These are phyloP conservation scores for Ascobolus immersus DNA, from an alignment of 495 filamentous ascomycete genomes.

Conservation along the genomic window DNA sequence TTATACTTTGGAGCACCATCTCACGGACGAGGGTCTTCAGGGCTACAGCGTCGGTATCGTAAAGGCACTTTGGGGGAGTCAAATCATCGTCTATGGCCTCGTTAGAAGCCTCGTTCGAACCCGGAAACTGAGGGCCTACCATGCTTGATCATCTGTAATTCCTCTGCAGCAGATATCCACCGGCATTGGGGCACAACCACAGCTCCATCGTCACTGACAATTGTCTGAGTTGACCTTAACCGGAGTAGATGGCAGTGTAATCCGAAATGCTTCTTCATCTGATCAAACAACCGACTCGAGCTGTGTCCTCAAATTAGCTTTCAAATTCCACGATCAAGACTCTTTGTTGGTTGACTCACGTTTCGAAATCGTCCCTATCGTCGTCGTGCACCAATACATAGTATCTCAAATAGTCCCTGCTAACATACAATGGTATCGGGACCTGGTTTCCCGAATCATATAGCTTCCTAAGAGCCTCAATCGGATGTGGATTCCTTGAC, in stretches of 20 bases:
- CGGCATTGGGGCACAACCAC: slow-evolving; percentile 51
- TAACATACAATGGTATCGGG: slow-evolving; percentile 51
- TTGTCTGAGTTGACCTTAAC: slow-evolving; percentile 51
- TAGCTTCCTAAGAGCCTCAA: slow-evolving; percentile 57
- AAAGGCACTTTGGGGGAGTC: slow-evolving; percentile 49
- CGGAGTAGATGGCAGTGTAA: slow-evolving; percentile 81
- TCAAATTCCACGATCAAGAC: neutral
- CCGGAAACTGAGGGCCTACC: slow-evolving; percentile 2
- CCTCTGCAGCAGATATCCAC: slow-evolving; percentile 75
- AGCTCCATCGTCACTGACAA: slow-evolving; percentile 80
- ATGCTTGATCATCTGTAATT: slow-evolving; percentile 38
- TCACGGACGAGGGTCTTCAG: slow-evolving; percentile 74
- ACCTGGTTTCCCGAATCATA: slow-evolving; percentile 54
- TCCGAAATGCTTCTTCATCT: slow-evolving; percentile 94
- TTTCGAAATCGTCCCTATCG: slow-evolving; percentile 70
- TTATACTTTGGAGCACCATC: slow-evolving; percentile 71
- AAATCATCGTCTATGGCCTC: slow-evolving; percentile 31
- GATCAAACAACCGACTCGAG: slow-evolving; percentile 42
- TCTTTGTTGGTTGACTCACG: slow-evolving; percentile 35
- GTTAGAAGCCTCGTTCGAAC: slow-evolving; percentile 1
- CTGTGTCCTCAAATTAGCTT: slow-evolving; percentile 5
- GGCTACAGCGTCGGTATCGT: slow-evolving; percentile 71
- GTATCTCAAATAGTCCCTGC: slow-evolving; percentile 73
- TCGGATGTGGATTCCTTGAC: slow-evolving; percentile 51
- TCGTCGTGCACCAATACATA: slow-evolving; percentile 97